Evolutionary conservation across 2,329 filamentous ascomycete species (phyloP).

Genomic region (Kalmusia sp.): DNA sequence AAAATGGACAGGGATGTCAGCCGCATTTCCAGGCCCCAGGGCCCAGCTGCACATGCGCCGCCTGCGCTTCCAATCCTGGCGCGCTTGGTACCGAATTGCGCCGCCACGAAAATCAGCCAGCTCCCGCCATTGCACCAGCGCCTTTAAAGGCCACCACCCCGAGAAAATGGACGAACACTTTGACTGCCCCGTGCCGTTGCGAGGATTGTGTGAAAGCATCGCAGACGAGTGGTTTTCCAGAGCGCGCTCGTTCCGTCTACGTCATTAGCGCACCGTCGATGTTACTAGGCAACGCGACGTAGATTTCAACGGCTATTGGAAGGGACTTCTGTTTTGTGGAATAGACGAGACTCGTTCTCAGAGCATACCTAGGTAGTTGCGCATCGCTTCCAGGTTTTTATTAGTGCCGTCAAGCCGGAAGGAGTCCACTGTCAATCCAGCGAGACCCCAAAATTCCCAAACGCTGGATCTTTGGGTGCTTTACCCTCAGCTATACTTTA

Average conservation of each 20-base stretch:
- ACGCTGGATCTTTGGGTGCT: no score
- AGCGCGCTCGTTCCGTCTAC: neutral
- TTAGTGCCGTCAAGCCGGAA: no score
- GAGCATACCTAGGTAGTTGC: no score
- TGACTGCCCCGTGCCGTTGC: neutral
- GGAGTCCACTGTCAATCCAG: no score
- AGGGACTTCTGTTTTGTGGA: neutral
- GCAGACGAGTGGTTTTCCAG: neutral
- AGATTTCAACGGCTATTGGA: neutral
- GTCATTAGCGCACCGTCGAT: conserved; percentile 1
- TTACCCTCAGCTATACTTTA: no score
- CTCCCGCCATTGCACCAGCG: neutral
- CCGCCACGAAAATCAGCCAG: conserved; percentile 10
- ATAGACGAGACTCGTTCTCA: neutral
- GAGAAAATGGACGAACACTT: conserved; percentile 4
- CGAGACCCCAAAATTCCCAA: no score
- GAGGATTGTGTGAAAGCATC: neutral
- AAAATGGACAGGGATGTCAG: conserved; percentile 1
- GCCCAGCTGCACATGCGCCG: conserved; percentile 2
- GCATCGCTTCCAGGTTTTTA: no score
- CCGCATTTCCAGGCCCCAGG: conserved; percentile 1
- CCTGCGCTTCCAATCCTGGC: neutral
- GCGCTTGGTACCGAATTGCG: conserved; percentile 2
- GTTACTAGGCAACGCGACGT: conserved; percentile 1
- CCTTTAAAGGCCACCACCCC: conserved; percentile 6